Percentiles rank a stretch among this genome's conserved stretches.
Conservation (phyloP, 1,284 basidiomycete species). For the Mycena citricolor region DNA sequence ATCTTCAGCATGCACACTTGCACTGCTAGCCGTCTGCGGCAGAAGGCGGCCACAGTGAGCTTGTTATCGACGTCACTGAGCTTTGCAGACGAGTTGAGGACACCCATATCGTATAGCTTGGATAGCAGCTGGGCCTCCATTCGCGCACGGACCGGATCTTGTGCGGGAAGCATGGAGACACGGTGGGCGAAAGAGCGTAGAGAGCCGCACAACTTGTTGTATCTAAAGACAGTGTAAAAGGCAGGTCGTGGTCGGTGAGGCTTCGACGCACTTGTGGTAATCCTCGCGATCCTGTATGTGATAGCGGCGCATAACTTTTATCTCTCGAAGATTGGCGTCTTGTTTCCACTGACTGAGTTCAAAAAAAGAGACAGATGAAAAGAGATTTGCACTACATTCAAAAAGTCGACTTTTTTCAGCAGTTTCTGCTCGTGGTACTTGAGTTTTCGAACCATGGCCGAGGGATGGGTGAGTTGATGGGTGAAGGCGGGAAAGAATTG, state of each 20-base stretch:
- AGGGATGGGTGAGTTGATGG: no score
- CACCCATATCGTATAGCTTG: conserved; percentile 97
- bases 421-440: conserved; percentile 94
- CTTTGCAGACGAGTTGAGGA: conserved; percentile 79
- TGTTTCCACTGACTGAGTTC: conserved; percentile 82
- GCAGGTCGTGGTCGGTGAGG: conserved; percentile 3
- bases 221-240: conserved; percentile 46
- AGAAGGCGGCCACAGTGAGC: conserved; percentile 94
- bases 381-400: conserved; percentile 56
- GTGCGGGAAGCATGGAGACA: conserved; percentile 82
- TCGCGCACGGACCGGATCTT: conserved; percentile 85
- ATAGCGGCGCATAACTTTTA: conserved; percentile 94
- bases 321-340: conserved; percentile 89
- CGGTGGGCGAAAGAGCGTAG: conserved; percentile 87
- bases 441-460: conserved; percentile 78
- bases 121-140: conserved; percentile 88
- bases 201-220: conserved; percentile 94
- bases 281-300: conserved; percentile 95
- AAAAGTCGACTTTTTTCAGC: conserved; percentile 93
- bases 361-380: conserved; percentile 10
- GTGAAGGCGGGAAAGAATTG: no score
- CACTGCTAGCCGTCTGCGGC: conserved; percentile 88
- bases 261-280: conserved; percentile 80
- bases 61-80: conserved; percentile 93
- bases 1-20: conserved; percentile 93